Evolutionary conservation across 768 basidiomycete genomes (phyloP).

Genomic region (Tulasnella sp.): DNA sequence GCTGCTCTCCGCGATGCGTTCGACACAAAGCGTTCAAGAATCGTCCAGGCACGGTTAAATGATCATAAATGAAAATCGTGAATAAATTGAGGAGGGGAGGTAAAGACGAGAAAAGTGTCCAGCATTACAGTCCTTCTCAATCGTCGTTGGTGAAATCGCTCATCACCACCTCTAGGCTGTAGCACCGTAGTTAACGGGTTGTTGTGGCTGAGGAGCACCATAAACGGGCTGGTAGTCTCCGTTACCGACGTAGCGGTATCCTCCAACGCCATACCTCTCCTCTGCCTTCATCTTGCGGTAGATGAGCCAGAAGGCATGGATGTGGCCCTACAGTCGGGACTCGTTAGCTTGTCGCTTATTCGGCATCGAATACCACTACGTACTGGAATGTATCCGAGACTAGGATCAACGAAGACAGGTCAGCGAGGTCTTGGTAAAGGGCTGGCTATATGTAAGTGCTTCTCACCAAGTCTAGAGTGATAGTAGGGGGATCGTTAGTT

Average conservation of each 20-base stretch:
- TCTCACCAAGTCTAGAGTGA: neutral
- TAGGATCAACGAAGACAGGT: neutral
- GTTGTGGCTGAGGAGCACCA: constrained; percentile 17
- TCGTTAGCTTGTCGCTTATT: neutral
- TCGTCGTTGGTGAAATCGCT: neutral
- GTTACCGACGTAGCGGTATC: constrained; percentile 44
- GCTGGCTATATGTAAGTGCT: neutral
- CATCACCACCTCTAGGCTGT: constrained; percentile 16
- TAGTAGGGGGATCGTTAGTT: neutral
- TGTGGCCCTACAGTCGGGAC: constrained; percentile 54
- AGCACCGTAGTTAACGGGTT: constrained; percentile 28
- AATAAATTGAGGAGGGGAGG: neutral
- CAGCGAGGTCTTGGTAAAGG: neutral
- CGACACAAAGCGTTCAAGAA: too few species aligned
- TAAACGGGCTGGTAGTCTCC: constrained; percentile 28
- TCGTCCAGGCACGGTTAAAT: neutral
- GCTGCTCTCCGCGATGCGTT: neutral
- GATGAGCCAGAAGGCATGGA: constrained; percentile 82
- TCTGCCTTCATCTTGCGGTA: constrained; percentile 78
- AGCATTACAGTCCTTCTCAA: neutral
- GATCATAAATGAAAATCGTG: neutral
- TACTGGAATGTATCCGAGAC: constrained; percentile 5
- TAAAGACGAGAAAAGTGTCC: neutral
- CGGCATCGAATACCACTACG: neutral
- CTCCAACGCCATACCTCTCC: constrained; percentile 52